Conservation (phyloP, 352 stramenopile species). For the Thalassiosira delicatula region DNA sequence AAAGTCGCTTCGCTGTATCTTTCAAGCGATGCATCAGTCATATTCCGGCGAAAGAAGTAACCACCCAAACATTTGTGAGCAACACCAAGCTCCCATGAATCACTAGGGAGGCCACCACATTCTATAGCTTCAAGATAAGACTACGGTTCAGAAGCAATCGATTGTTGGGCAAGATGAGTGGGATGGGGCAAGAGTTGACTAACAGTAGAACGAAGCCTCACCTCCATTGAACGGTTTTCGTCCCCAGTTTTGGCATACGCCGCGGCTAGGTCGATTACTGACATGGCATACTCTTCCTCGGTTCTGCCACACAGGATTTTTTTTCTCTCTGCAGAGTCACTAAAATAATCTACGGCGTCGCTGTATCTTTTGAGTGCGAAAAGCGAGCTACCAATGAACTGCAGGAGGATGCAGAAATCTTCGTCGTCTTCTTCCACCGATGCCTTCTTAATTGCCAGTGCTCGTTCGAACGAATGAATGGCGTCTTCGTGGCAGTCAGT, state of each 20-base stretch:
- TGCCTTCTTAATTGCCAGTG: conserved; percentile 68
- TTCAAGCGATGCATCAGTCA: conserved; percentile 54
- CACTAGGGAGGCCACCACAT: conserved; percentile 61
- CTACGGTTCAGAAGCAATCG: conserved; percentile 24
- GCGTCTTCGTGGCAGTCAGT: conserved; percentile 62
- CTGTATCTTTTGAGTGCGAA: conserved; percentile 56
- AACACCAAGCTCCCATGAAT: conserved; percentile 70
- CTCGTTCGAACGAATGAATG: conserved; percentile 69
- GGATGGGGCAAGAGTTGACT: neutral
- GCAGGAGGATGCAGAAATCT: conserved; percentile 67
- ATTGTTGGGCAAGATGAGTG: conserved; percentile 1
- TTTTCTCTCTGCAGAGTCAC: conserved; percentile 55
- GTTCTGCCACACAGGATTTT: conserved; percentile 46
- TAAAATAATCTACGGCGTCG: conserved; percentile 56
- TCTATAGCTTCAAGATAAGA: conserved; percentile 65
- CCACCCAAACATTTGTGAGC: conserved; percentile 64
- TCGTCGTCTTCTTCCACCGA: conserved; percentile 59
- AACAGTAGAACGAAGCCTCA: conserved; percentile 23
- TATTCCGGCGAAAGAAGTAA: conserved; percentile 60
- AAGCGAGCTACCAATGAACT: conserved; percentile 66
- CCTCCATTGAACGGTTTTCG: conserved; percentile 59
- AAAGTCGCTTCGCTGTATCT: conserved; percentile 57
- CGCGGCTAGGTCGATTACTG: conserved; percentile 64
- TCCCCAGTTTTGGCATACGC: conserved; percentile 65
- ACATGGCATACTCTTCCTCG: conserved; percentile 68